phyloP scores from a whole-genome alignment of 768 basidiomycete genomes.

The Pleurotus sapidus region DNA sequence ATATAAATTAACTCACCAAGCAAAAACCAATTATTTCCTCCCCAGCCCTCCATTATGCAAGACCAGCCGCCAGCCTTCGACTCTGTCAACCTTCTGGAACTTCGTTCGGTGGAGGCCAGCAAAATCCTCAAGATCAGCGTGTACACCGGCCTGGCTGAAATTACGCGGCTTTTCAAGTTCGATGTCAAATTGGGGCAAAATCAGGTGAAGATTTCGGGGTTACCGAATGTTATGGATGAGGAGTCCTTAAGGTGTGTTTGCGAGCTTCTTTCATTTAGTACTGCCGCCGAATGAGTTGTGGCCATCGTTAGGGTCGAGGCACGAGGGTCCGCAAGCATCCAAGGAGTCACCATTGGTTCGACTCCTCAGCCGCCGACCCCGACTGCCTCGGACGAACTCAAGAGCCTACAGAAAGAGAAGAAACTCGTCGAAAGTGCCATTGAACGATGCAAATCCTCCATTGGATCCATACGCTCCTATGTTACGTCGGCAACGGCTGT shows the following conservation, averaged over 20 bases:
- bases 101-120: slow-evolving; percentile 25
- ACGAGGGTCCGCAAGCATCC: slow-evolving; percentile 18
- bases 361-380: slow-evolving; percentile 5
- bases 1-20: neutral
- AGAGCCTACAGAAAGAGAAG: neutral
- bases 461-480: slow-evolving; percentile 15
- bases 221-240: slow-evolving; percentile 8
- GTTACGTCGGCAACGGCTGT: slow-evolving; percentile 12
- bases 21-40: neutral
- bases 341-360: slow-evolving; percentile 14
- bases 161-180: slow-evolving; percentile 32
- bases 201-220: slow-evolving; percentile 5
- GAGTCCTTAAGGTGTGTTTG: slow-evolving; percentile 9
- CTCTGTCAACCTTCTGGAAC: slow-evolving; percentile 16
- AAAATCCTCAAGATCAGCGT: slow-evolving; percentile 30
- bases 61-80: slow-evolving; percentile 13
- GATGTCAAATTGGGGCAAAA: slow-evolving; percentile 11
- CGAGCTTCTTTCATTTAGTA: too few species aligned
- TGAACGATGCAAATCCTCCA: slow-evolving; percentile 13
- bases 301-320: slow-evolving; percentile 15
- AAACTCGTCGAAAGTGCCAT: slow-evolving; percentile 11
- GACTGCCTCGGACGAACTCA: slow-evolving; percentile 6
- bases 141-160: slow-evolving; percentile 34
- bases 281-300: neutral
- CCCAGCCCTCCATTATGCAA: neutral